phyloP scores from a whole-genome alignment of 2,329 filamentous ascomycete species.

The Cladosporium sphaerospermum region DNA sequence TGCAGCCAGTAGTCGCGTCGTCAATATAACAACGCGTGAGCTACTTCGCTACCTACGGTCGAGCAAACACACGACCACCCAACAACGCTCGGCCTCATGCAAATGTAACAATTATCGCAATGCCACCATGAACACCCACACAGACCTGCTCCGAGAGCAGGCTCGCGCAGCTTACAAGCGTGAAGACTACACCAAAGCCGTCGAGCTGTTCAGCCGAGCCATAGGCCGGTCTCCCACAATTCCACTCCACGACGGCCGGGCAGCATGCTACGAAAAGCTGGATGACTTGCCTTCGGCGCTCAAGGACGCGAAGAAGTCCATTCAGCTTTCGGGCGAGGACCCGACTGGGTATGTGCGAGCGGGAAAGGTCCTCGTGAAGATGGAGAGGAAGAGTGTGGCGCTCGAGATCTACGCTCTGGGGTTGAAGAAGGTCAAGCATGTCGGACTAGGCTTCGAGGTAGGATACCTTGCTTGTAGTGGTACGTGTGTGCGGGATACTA shows the following conservation, averaged over 20 bases:
- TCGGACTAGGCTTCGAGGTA: slow-evolving; percentile 30
- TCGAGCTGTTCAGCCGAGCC: slow-evolving; percentile 31
- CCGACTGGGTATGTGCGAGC: slow-evolving; percentile 54
- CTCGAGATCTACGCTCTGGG: slow-evolving; percentile 53
- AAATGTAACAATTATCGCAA: background rate
- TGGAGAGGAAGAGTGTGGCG: slow-evolving; percentile 48
- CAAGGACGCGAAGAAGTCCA: slow-evolving; percentile 52
- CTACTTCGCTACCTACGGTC: no score
- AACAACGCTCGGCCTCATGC: no score
- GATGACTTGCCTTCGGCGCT: slow-evolving; percentile 46
- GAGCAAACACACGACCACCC: no score
- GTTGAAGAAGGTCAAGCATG: slow-evolving; percentile 45
- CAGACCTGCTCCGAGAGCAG: slow-evolving; percentile 27
- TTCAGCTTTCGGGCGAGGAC: slow-evolving; percentile 45
- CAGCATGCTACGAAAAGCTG: slow-evolving; percentile 50
- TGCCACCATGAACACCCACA: slow-evolving; percentile 1
- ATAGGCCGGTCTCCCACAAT: slow-evolving; percentile 26
- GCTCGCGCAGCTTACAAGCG: slow-evolving; percentile 40
- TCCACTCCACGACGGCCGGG: slow-evolving; percentile 48
- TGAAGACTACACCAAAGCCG: slow-evolving; percentile 38
- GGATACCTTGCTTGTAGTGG: background rate
- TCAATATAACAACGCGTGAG: no score
- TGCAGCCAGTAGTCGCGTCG: no score
- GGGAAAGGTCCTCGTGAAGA: slow-evolving; percentile 42
- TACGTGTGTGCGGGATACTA: background rate